Base-by-base conservation (phyloP, 371 early-diverging fungal genomes). In the Lichtheimia corymbifera region DNA sequence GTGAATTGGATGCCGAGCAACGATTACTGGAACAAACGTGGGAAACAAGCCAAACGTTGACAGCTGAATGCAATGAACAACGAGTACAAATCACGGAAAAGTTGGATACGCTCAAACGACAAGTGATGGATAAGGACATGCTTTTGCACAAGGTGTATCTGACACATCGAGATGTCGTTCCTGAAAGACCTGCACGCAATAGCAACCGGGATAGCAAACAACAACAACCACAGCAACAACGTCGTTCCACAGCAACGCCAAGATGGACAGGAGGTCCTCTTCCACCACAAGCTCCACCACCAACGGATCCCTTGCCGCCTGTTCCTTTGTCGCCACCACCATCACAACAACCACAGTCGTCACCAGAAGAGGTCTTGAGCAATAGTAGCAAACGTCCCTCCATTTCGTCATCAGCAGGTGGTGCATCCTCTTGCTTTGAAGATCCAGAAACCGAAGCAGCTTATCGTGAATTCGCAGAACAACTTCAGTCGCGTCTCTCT, bases 391-490 rank as follows among this genome's bases (percentile, higher is more conserved):
- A 35, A 11, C 61, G 61, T 4, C 30, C 53, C 4, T 54, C 61
- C 17, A 54, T 61, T 18, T 53, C 42, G 13, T 42, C 53, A 14
- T 43, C 53, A 40, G 61, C 45, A n/a, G 35, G 35, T 35, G 35
- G 35, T 35, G 30, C 30, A 2, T 27, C 35, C 43, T 52, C 66
- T 1, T 43, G 27, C 25, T 17, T 53, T 45, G 67, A 58, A 12
- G 58, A 56, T 15, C 25, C 30, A 4, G 54, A 58, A n/a, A 53
- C 45, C 15, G 68, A 64, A 22, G 51, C 43, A n/a, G 61, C 64
- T 1, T 68, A 68, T 22, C 61, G 64, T 11, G 68, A 64, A 28
- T 68, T 68, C 50, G 58, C 68, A 5, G 68, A 68, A 55, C 68
- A 68, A 27, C 55, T 68, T 17, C 64, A 64, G 30, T 12, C 62